Conservation (phyloP, 2,329 filamentous ascomycete species). For the Aspergillus texensis region DNA sequence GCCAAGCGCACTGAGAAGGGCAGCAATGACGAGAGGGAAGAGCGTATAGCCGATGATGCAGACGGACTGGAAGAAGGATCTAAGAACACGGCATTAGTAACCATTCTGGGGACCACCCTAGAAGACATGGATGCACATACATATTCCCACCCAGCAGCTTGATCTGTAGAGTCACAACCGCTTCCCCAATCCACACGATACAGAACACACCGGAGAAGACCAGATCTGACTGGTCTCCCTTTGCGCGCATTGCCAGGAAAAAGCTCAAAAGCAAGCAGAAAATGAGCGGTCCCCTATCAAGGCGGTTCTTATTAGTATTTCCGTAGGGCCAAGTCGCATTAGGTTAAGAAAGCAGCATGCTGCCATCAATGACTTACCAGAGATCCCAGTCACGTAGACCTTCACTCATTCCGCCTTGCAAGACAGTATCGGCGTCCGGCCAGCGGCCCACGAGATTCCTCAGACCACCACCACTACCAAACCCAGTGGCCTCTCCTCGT, state of each 20-base stretch:
- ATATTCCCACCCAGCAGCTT: conserved; percentile 95
- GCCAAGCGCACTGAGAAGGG: conserved; percentile 80
- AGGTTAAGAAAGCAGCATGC: background rate
- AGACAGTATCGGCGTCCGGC: conserved; percentile 68
- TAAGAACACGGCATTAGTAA: conserved; percentile 45
- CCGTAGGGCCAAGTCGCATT: background rate
- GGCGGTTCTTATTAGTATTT: conserved; percentile 20
- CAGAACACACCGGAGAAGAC: conserved; percentile 97
- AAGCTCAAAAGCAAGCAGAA: conserved; percentile 90
- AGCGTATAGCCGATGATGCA: conserved; percentile 98
- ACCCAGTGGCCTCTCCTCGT: conserved; percentile 55
- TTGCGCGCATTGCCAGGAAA: conserved; percentile 81
- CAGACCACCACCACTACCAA: conserved; percentile 52
- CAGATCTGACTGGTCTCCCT: conserved; percentile 76
- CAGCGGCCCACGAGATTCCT: conserved; percentile 63
- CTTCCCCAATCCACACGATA: conserved; percentile 95
- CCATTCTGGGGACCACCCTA: background rate
- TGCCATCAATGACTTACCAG: conserved; percentile 57
- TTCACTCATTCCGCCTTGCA: conserved; percentile 77
- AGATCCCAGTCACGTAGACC: conserved; percentile 96
- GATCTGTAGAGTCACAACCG: conserved; percentile 96
- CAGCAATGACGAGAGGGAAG: conserved; percentile 92
- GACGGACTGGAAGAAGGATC: conserved; percentile 95
- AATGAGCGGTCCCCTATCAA: conserved; percentile 78
- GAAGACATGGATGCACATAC: conserved; percentile 59